phyloP scores from a whole-genome alignment of 139 green algal species.

The Coccomyxa sp. region DNA sequence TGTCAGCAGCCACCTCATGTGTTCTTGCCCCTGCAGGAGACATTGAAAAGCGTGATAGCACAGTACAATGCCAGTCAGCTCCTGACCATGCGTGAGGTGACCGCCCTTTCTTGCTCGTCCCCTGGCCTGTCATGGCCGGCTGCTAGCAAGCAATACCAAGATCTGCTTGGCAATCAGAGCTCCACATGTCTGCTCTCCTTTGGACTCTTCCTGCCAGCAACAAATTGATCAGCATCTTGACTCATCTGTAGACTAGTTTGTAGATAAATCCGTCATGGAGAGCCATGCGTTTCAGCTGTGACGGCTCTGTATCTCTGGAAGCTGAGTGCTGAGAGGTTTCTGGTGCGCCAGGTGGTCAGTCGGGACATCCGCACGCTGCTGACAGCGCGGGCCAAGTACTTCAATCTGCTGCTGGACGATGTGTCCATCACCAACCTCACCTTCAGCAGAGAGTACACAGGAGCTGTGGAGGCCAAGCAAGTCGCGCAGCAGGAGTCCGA shows the following conservation, averaged over 20 bases:
- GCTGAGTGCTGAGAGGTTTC: not conserved
- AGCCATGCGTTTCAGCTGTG: not conserved
- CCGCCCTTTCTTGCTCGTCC: not conserved
- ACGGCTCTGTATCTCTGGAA: not conserved
- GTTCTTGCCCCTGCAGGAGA: conserved; percentile 71
- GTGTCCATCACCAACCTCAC: conserved; percentile 98
- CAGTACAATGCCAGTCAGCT: conserved; percentile 99
- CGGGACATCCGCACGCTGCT: conserved; percentile 92
- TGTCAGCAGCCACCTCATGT: too few relatives aligned
- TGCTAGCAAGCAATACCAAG: too few relatives aligned
- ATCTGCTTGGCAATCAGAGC: too few relatives aligned
- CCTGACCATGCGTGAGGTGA: conserved; percentile 93
- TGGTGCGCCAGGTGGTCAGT: conserved; percentile 57
- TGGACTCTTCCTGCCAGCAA: too few relatives aligned
- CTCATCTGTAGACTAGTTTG: too few relatives aligned
- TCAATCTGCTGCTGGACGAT: conserved; percentile 98
- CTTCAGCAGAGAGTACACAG: conserved; percentile 95
- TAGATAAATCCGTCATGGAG: too few relatives aligned
- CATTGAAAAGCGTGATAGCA: conserved; percentile 95
- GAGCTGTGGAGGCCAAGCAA: conserved; percentile 97
- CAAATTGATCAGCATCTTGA: too few relatives aligned
- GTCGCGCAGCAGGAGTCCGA: conserved; percentile 98
- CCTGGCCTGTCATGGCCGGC: too few relatives aligned
- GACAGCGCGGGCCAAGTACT: conserved; percentile 80
- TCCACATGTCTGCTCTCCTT: too few relatives aligned